A percentile compares a stretch with the other conserved stretches of the same genome.
Conservation (phyloP, 2,329 filamentous ascomycete species). For the Stachybotrys echinatus region DNA sequence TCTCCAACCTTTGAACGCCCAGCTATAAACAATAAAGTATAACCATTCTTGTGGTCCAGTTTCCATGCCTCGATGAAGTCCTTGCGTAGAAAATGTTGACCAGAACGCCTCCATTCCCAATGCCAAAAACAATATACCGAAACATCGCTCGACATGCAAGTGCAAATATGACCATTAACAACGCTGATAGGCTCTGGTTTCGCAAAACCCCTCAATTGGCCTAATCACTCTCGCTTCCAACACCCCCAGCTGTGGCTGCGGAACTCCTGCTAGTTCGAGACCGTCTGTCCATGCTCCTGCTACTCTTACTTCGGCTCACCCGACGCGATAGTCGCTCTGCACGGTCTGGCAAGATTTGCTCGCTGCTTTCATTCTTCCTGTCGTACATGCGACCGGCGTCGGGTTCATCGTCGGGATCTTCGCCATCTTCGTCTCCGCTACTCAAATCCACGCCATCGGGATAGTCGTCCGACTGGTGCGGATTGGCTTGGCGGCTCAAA, state of each 20-base stretch:
- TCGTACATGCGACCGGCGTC: slow-evolving; percentile 24
- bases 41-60: neutral
- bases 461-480: slow-evolving; percentile 35
- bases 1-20: slow-evolving; percentile 10
- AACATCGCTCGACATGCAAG: neutral
- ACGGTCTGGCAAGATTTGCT: slow-evolving; percentile 12
- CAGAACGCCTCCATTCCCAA: neutral
- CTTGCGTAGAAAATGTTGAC: neutral
- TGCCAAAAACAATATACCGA: neutral
- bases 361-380: slow-evolving; percentile 6
- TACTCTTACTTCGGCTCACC: slow-evolving; percentile 26
- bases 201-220: slow-evolving; percentile 10
- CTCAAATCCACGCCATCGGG: slow-evolving; percentile 32
- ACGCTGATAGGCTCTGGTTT: neutral
- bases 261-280: slow-evolving; percentile 33
- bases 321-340: slow-evolving; percentile 9
- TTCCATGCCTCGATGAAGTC: neutral
- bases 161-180: neutral
- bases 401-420: slow-evolving; percentile 30
- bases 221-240: slow-evolving; percentile 29
- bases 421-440: slow-evolving; percentile 36
- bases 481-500: slow-evolving; percentile 27
- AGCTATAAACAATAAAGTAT: slow-evolving; percentile 6
- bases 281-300: slow-evolving; percentile 20
- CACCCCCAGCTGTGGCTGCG: slow-evolving; percentile 33